Evolutionary conservation across 345 rosid species (phyloP).

Genomic region (Arabis alpina): DNA sequence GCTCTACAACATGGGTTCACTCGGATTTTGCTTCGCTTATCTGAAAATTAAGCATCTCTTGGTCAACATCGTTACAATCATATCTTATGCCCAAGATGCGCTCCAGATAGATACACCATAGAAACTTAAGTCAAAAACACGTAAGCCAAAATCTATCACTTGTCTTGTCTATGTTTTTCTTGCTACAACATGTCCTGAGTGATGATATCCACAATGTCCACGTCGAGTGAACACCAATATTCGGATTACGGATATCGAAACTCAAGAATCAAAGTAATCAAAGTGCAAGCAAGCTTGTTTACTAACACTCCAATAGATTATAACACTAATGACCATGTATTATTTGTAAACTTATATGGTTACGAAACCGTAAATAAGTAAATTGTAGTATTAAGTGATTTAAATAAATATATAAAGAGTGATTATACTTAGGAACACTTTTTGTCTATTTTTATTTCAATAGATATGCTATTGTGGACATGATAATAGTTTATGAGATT

Average conservation of each 20-base stretch:
- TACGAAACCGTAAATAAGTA: too few relatives aligned
- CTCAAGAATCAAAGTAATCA: background rate
- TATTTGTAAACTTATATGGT: too few relatives aligned
- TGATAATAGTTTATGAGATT: too few relatives aligned
- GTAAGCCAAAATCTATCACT: slow-evolving; percentile 28
- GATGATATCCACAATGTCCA: slow-evolving; percentile 15
- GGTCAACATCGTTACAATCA: slow-evolving; percentile 15
- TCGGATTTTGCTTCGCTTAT: slow-evolving; percentile 22
- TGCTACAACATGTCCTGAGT: background rate
- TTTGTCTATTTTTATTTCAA: too few relatives aligned
- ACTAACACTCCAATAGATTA: too few relatives aligned
- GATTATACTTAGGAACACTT: too few relatives aligned
- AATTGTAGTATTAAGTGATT: too few relatives aligned
- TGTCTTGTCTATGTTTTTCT: background rate
- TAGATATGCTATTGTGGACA: too few relatives aligned
- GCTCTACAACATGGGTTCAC: background rate
- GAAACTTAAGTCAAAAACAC: slow-evolving; percentile 24
- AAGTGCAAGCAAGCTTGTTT: too few relatives aligned
- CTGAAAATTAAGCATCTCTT: slow-evolving; percentile 1
- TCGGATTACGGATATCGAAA: background rate
- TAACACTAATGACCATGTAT: too few relatives aligned
- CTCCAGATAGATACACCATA: slow-evolving; percentile 26
- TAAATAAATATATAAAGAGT: too few relatives aligned
- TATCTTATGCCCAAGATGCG: background rate
- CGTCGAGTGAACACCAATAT: background rate